Evolutionary conservation across 345 rosid genomes (phyloP).

Genomic region (Dipteronia sinensis): DNA sequence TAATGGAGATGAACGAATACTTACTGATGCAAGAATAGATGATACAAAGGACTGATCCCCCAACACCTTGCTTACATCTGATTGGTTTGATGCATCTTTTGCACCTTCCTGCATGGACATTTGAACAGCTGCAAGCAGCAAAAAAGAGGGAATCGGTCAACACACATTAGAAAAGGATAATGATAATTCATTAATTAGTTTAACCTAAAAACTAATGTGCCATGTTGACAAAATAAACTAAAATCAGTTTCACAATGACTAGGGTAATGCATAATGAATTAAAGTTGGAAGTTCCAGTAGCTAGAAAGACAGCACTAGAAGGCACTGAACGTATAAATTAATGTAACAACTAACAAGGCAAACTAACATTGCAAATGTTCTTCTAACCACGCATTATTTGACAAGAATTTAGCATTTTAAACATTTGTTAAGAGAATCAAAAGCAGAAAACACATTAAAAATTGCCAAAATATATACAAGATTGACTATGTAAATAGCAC

Average conservation of each 20-base stretch:
- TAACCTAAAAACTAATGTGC: background rate
- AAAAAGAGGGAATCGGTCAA: constrained; percentile 2
- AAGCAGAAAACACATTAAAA: constrained; percentile 13
- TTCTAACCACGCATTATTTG: background rate
- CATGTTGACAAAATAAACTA: no score
- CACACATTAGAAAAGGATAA: background rate
- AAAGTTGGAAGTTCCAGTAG: background rate
- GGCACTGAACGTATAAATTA: background rate
- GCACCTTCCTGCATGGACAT: constrained; percentile 60
- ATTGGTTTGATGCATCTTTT: constrained; percentile 35
- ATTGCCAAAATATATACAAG: constrained; percentile 1
- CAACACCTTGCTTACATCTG: constrained; percentile 48
- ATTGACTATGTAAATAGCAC: background rate
- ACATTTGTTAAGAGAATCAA: background rate
- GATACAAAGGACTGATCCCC: constrained; percentile 81
- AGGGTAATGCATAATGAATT: background rate
- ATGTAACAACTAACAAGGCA: background rate
- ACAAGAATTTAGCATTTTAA: background rate
- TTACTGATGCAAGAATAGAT: constrained; percentile 72
- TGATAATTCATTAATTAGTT: background rate
- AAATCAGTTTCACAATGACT: background rate
- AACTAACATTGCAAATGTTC: background rate
- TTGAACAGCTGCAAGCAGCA: constrained; percentile 63
- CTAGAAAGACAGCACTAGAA: background rate
- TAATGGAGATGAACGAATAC: constrained; percentile 20